Percentiles rank a stretch among this genome's conserved stretches.
Evolutionary conservation across 208 protist species (phyloP).

Genomic region (Trypanosoma scelopori): DNA sequence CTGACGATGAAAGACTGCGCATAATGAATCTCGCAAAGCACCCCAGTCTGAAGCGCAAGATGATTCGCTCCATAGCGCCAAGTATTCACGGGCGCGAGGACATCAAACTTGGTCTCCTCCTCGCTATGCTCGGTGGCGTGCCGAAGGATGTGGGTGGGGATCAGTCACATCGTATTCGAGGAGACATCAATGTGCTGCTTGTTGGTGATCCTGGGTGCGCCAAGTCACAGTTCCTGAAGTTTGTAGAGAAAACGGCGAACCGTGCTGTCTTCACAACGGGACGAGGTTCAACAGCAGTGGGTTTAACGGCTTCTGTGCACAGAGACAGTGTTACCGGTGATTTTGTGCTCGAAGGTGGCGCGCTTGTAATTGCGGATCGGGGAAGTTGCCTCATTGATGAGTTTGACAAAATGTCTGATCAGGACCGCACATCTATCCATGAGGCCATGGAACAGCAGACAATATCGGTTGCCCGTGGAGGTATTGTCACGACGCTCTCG

Average conservation of each 20-base stretch:
- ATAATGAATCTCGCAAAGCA: slow-evolving; percentile 92
- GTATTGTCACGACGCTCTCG: slow-evolving; percentile 99
- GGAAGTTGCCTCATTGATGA: slow-evolving; percentile 99
- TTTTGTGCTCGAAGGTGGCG: slow-evolving; percentile 99
- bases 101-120: slow-evolving; percentile 98
- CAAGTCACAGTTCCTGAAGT: slow-evolving; percentile 98
- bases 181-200: slow-evolving; percentile 99
- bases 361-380: slow-evolving; percentile 99
- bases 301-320: slow-evolving; percentile 98
- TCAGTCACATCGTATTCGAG: slow-evolving; percentile 96
- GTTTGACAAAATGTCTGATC: slow-evolving; percentile 99
- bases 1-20: slow-evolving; percentile 81
- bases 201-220: slow-evolving; percentile 99
- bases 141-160: slow-evolving; percentile 92
- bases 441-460: slow-evolving; percentile 99
- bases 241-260: slow-evolving; percentile 98
- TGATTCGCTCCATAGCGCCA: slow-evolving; percentile 98
- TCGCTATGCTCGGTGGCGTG: slow-evolving; percentile 97
- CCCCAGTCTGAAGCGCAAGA: slow-evolving; percentile 85
- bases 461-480: slow-evolving; percentile 99
- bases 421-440: slow-evolving; percentile 97
- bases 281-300: slow-evolving; percentile 97
- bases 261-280: slow-evolving; percentile 99
- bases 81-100: slow-evolving; percentile 99
- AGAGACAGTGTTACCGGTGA: slow-evolving; percentile 97